Evolutionary conservation across 1,139 yeast species (phyloP).

Genomic region (Taiozyma sp.): DNA sequence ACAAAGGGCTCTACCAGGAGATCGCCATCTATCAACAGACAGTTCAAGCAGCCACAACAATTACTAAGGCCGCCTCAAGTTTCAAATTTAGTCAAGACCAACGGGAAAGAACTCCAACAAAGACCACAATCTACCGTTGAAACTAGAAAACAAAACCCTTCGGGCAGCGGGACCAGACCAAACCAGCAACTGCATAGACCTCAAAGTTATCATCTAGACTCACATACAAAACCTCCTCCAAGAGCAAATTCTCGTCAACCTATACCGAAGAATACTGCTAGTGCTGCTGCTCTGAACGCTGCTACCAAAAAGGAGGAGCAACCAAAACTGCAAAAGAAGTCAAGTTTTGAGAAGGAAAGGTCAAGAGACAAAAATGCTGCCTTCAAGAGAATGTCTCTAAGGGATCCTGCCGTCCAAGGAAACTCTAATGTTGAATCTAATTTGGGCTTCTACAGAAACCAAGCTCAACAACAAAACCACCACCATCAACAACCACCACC

Average conservation of each 20-base stretch:
- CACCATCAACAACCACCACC: conserved; percentile 10
- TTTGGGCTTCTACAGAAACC: conserved; percentile 22
- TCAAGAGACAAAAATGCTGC: conserved; percentile 28
- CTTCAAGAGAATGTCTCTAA: conserved; percentile 32
- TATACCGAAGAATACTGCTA: conserved; percentile 12
- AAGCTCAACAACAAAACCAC: conserved; percentile 15
- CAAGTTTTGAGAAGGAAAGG: conserved; percentile 51
- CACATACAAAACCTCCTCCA: neutral
- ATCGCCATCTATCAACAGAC: neutral
- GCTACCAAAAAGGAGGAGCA: conserved; percentile 35
- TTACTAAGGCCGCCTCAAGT: conserved; percentile 9
- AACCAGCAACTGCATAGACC: neutral
- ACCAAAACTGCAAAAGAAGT: conserved; percentile 39
- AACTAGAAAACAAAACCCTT: neutral
- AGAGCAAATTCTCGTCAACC: neutral
- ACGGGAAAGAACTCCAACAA: neutral
- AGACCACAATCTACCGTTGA: neutral
- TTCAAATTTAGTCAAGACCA: neutral
- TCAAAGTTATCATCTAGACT: conserved; percentile 2
- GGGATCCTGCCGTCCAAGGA: conserved; percentile 25
- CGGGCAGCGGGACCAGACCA: neutral
- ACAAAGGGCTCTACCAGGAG: neutral
- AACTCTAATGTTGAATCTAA: conserved; percentile 15
- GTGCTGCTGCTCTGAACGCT: conserved; percentile 48
- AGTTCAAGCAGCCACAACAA: conserved; percentile 5